Percentiles rank a stretch among this genome's conserved stretches.
These are phyloP conservation scores for Chalciporus chontae DNA, from an alignment of 768 basidiomycete genomes.

Conservation along the genomic window DNA sequence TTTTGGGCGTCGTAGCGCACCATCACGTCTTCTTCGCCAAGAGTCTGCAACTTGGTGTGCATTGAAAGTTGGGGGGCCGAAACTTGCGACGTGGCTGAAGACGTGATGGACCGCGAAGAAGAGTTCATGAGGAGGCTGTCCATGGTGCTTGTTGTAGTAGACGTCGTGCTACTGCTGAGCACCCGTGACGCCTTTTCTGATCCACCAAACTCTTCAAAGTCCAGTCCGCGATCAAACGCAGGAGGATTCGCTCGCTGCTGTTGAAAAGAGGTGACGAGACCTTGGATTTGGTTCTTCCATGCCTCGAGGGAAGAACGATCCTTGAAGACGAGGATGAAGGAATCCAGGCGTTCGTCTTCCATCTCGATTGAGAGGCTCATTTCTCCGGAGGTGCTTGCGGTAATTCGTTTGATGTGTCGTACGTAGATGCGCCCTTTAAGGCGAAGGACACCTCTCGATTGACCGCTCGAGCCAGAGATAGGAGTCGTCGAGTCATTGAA, in stretches of 20 bases:
- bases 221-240: slow-evolving; percentile 38
- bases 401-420: slow-evolving; percentile 87
- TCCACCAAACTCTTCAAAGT: slow-evolving; percentile 76
- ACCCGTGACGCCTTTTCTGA: slow-evolving; percentile 74
- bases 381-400: slow-evolving; percentile 77
- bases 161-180: slow-evolving; percentile 70
- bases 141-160: slow-evolving; percentile 55
- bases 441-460: slow-evolving; percentile 67
- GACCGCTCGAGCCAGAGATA: slow-evolving; percentile 28
- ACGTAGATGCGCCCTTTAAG: slow-evolving; percentile 96
- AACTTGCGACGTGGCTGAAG: slow-evolving; percentile 71
- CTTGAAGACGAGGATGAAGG: slow-evolving; percentile 94
- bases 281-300: slow-evolving; percentile 83
- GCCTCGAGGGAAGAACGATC: slow-evolving; percentile 85
- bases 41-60: slow-evolving; percentile 52
- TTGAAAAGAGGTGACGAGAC: slow-evolving; percentile 71
- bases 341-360: slow-evolving; percentile 91
- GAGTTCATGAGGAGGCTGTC: slow-evolving; percentile 63
- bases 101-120: slow-evolving; percentile 61
- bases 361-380: slow-evolving; percentile 96
- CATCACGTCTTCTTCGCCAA: slow-evolving; percentile 71
- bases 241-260: slow-evolving; percentile 40
- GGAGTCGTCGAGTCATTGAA: slow-evolving; percentile 51
- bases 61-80: slow-evolving; percentile 40
- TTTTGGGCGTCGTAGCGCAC: slow-evolving; percentile 49